Evolutionary conservation across 352 stramenopile genomes (phyloP).

Genomic region (Phytophthora chlamydospora): DNA sequence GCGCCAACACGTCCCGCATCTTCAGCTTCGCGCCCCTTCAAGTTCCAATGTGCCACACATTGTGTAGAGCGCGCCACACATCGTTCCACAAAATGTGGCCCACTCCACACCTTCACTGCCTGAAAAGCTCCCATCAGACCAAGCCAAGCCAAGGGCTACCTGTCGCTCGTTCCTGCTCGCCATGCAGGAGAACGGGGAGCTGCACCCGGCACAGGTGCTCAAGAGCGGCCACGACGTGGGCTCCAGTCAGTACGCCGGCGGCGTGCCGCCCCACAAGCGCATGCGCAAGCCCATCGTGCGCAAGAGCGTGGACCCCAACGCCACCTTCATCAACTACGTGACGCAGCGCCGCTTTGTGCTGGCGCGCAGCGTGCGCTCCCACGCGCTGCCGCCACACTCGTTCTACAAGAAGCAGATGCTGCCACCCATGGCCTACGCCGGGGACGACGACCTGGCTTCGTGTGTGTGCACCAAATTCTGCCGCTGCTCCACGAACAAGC

Average conservation of each 20-base stretch:
- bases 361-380: conserved; percentile 50
- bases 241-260: conserved; percentile 67
- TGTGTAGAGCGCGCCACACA: conserved; percentile 12
- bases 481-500: conserved; percentile 91
- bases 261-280: conserved; percentile 77
- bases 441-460: conserved; percentile 72
- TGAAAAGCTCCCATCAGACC: neutral
- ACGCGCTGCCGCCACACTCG: conserved; percentile 75
- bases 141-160: conserved; percentile 1
- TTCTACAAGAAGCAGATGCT: conserved; percentile 89
- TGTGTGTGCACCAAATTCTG: conserved; percentile 90
- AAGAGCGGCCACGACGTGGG: conserved; percentile 80
- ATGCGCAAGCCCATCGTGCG: conserved; percentile 89
- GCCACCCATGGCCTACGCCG: conserved; percentile 63
- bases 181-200: conserved; percentile 54
- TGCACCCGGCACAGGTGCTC: conserved; percentile 80
- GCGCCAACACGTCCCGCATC: conserved; percentile 64
- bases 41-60: neutral
- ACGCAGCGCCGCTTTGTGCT: conserved; percentile 75
- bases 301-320: conserved; percentile 88
- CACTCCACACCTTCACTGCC: neutral
- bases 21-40: conserved; percentile 6
- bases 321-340: conserved; percentile 86
- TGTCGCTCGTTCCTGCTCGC: neutral
- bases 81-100: neutral